Evolutionary conservation across 2,329 filamentous ascomycete genomes (phyloP), one percentile per base, ranked within the genome.

Genomic region (Hypocrella siamensis): DNA sequence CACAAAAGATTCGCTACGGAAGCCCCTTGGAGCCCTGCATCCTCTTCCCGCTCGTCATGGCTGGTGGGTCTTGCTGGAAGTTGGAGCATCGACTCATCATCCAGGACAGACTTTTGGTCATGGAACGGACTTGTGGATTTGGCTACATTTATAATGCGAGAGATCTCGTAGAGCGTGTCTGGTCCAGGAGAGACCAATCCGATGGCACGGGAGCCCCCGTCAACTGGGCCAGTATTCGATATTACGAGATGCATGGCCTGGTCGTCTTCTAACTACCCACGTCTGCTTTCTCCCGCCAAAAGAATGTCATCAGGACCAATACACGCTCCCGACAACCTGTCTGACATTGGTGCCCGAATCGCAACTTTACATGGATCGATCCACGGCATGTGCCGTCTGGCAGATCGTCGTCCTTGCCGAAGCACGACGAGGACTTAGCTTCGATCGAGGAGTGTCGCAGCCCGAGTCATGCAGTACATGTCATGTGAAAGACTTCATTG

Each of bases 91-190:
- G 54, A 1, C 46, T 57, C 34, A 41, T 56, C 9, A 51, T 58
- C 9, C 54, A 53, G 26, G 54, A 59, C 36, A 43, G 56, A 4
- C 43, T 59, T 31, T 46, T 60, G 42, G 51, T 61, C 11, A 60
- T 61, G 54, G 57, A 61, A 40, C 46, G 55, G 21, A 60, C 57
- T 0, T 48, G 56, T 18, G 57, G 57, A 0, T 61, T 61, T 34
- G 52, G 52, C 4, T 58, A 61, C 42, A 53, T 61, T 3, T 51
- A 56, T 22, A 52, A 57, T 21, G 52, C 54, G 1, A 40, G 56
- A 25, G 49, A 54, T 25, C 38, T 61, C 10, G 45, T 60, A 3
- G 54, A 60, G 34, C 46, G 47, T 4, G 56, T 60, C 0, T 61
- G 58, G 58, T 40, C 36, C 9, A 42, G 43, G 34, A 34, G 50